Conservation (phyloP, 1,284 basidiomycete species). For the Marasmius sp. region DNA sequence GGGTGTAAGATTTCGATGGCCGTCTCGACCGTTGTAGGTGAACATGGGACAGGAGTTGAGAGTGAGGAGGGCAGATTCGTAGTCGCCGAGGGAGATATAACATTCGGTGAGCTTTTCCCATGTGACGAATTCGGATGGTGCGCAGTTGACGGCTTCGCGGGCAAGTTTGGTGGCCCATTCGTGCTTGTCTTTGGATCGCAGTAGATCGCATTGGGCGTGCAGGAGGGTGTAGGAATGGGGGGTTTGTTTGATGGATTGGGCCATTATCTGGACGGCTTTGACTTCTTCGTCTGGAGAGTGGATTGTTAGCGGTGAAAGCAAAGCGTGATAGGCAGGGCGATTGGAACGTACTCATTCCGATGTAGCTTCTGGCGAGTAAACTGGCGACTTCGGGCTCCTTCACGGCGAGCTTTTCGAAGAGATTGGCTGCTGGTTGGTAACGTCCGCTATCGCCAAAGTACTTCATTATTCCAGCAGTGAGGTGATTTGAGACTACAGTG, state of each 20-base stretch:
- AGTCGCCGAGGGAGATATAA: conserved; percentile 89
- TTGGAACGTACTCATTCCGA: conserved; percentile 88
- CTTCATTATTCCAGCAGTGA: conserved; percentile 93
- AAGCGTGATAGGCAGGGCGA: conserved; percentile 1
- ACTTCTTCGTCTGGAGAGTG: conserved; percentile 85
- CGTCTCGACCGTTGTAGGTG: conserved; percentile 96
- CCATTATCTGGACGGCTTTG: conserved; percentile 95
- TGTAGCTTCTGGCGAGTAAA: conserved; percentile 86
- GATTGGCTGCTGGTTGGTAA: conserved; percentile 86
- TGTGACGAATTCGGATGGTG: conserved; percentile 96
- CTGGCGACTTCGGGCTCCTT: conserved; percentile 90
- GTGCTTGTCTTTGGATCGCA: conserved; percentile 79
- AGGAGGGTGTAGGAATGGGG: conserved; percentile 94
- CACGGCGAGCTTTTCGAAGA: conserved; percentile 89
- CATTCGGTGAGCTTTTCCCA: conserved; percentile 98
- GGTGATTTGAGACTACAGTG: conserved; percentile 95
- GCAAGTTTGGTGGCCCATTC: conserved; percentile 95
- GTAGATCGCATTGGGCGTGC: conserved; percentile 93
- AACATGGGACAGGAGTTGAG: conserved; percentile 99
- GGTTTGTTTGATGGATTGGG: conserved; percentile 78
- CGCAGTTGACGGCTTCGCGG: conserved; percentile 94
- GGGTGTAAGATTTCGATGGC: conserved; percentile 85
- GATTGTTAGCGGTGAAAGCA: neutral
- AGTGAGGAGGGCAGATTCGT: conserved; percentile 88
- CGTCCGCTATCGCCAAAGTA: conserved; percentile 94